A percentile compares a stretch with the other conserved stretches of the same genome.
These are phyloP conservation scores for Amanita exitialis DNA, from an alignment of 768 basidiomycete genomes.

Conservation along the genomic window DNA sequence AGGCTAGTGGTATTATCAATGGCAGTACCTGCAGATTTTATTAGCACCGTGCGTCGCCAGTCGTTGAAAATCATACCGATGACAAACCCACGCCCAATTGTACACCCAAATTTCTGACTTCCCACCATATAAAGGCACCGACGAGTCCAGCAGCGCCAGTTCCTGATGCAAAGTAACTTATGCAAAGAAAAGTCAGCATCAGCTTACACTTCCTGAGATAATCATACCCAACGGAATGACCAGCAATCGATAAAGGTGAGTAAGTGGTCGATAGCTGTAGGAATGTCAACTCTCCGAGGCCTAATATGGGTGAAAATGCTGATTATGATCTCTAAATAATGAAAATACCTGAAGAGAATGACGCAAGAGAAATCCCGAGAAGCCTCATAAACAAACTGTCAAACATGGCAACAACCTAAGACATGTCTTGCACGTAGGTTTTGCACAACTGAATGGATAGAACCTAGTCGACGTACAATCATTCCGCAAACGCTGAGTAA, in stretches of 20 bases:
- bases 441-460: neutral
- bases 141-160: slow-evolving; percentile 92
- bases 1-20: slow-evolving; percentile 66
- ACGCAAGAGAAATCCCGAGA: slow-evolving; percentile 70
- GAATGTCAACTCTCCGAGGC: slow-evolving; percentile 91
- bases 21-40: slow-evolving; percentile 57
- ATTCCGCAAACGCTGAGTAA: slow-evolving; percentile 73
- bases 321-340: neutral
- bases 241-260: slow-evolving; percentile 54
- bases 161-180: slow-evolving; percentile 84
- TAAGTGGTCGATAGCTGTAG: slow-evolving; percentile 87
- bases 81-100: slow-evolving; percentile 75
- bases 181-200: neutral
- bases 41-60: neutral
- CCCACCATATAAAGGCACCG: slow-evolving; percentile 94
- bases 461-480: slow-evolving; percentile 46
- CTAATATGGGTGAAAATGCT: slow-evolving; percentile 23
- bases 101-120: slow-evolving; percentile 78
- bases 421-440: neutral
- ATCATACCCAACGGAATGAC: slow-evolving; percentile 71
- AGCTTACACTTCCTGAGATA: no score
- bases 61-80: slow-evolving; percentile 39
- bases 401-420: slow-evolving; percentile 69
- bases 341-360: slow-evolving; percentile 69
- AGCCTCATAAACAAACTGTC: slow-evolving; percentile 58